These are phyloP conservation scores for Cercophora scortea DNA, from an alignment of 495 filamentous ascomycete genomes.

Conservation along the genomic window DNA sequence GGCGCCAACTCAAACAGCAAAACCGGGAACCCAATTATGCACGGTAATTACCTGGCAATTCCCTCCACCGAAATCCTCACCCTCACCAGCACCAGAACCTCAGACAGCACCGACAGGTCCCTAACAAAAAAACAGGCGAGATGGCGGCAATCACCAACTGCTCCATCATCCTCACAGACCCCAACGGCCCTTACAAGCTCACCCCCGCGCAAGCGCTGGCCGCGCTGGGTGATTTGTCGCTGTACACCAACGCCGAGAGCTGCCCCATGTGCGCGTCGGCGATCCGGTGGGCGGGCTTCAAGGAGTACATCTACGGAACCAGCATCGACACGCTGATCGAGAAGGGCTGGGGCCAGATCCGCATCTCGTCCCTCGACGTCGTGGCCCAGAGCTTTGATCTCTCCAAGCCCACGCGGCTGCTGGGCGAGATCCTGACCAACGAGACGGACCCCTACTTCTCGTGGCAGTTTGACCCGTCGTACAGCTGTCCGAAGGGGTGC, in stretches of 20 bases:
- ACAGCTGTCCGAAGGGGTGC: constrained; percentile 41
- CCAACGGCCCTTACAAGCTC: constrained; percentile 34
- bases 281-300: constrained; percentile 47
- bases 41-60: constrained; percentile 26
- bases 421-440: constrained; percentile 36
- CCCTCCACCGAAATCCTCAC: background rate
- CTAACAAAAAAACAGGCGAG: constrained; percentile 27
- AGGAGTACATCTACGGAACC: constrained; percentile 47
- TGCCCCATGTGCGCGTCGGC: constrained; percentile 54
- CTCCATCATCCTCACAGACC: constrained; percentile 37
- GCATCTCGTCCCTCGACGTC: constrained; percentile 36
- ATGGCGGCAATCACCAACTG: constrained; percentile 48
- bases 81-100: background rate
- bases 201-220: constrained; percentile 25
- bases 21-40: constrained; percentile 40
- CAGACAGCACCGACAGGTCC: background rate
- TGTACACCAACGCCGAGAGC: constrained; percentile 51
- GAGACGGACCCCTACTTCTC: constrained; percentile 45
- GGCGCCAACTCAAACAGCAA: constrained; percentile 31
- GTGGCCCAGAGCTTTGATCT: constrained; percentile 36
- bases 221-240: constrained; percentile 37
- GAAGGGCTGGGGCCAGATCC: constrained; percentile 45
- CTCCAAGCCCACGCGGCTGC: constrained; percentile 22
- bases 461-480: constrained; percentile 42
- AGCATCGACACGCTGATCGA: constrained; percentile 35